phyloP scores from a whole-genome alignment of 2,329 filamentous ascomycete species.

The Ophiosphaerella korrae region DNA sequence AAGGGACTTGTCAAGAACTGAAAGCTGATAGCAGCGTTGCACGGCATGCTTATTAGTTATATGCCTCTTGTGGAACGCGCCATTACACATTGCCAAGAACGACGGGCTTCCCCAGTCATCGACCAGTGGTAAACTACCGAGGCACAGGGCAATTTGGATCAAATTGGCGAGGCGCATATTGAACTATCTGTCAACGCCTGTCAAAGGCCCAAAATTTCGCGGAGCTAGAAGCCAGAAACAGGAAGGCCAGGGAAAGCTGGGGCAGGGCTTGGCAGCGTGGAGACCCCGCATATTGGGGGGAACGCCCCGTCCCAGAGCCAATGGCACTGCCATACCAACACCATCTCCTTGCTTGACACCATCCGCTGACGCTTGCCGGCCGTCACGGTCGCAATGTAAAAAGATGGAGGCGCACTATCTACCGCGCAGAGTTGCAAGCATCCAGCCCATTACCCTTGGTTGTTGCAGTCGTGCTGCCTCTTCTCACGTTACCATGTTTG shows the following conservation, averaged over 20 bases:
- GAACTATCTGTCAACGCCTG: slow-evolving; percentile 7
- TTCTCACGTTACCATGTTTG: background rate
- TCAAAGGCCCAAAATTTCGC: slow-evolving; percentile 4
- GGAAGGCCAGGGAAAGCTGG: slow-evolving; percentile 21
- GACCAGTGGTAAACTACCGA: slow-evolving; percentile 31
- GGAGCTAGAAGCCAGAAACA: slow-evolving; percentile 12
- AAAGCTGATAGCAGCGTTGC: slow-evolving; percentile 8
- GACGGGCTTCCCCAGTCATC: slow-evolving; percentile 3
- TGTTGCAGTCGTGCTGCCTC: background rate
- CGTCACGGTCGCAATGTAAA: slow-evolving; percentile 7
- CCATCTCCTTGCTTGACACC: slow-evolving; percentile 6
- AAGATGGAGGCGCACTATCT: slow-evolving; percentile 5
- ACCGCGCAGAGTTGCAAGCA: too few relatives aligned
- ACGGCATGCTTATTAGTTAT: slow-evolving; percentile 13
- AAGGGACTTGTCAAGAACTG: slow-evolving; percentile 3
- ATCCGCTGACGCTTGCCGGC: slow-evolving; percentile 11
- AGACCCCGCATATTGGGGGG: slow-evolving; percentile 30
- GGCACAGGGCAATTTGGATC: slow-evolving; percentile 17
- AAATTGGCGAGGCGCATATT: slow-evolving; percentile 11
- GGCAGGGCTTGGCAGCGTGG: slow-evolving; percentile 33
- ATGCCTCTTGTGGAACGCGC: slow-evolving; percentile 15
- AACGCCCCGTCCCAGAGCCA: slow-evolving; percentile 16
- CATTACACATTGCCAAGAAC: slow-evolving; percentile 21
- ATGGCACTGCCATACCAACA: slow-evolving; percentile 1
- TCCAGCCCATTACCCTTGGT: too few relatives aligned